Evolutionary conservation across 768 basidiomycete genomes (phyloP), one percentile per base, ranked within the genome.

Genomic region (Pisolithus orientalis): DNA sequence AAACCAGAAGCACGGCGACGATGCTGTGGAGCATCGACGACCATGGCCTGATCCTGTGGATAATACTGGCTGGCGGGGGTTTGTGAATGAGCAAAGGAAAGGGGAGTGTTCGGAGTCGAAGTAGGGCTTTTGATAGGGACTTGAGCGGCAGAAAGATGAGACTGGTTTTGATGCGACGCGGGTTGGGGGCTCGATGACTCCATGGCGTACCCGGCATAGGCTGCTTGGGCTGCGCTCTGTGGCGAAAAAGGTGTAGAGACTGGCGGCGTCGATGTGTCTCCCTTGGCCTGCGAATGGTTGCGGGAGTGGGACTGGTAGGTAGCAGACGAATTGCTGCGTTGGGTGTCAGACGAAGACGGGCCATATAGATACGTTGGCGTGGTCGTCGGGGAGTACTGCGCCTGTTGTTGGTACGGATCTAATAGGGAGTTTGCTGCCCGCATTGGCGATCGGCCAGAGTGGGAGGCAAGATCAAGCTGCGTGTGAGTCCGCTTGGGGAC

Each of bases 1-100:
- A 94, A 87, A 21, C 90, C 94, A 51, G 80, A 77, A 8, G 84
- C 78, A 34, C 88, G 79, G 61, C 85, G 79, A 66, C 81, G 84
- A 55, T 80, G 80, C 32, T 72, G 71, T 14, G 70, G 55, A 59
- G 70, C 63, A 64, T 90, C 89, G n/a, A 90, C 82, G 40, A 75
- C 70, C 88, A 90, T 90, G 52, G 80, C 61, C 53, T 87, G 84
- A 53, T 85, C 82, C 58, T 81, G 79, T 16, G 80, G 65, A 57
- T 82, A 85, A 55, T 80, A 78, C 40, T 80, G 82, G 50, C 74
- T 70, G 17, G 73, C 68, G 28, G 79, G 74, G 49, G 72, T 74
- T 44, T 77, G 77, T 4, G 76, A 70, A 44, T 82, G 82, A 39
- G 80, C 68, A 59, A 83, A 85, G 3, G 85, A 84, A 57, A 90